These are phyloP conservation scores for Hirschioporus abietinus DNA, from an alignment of 768 basidiomycete genomes.

Conservation along the genomic window DNA sequence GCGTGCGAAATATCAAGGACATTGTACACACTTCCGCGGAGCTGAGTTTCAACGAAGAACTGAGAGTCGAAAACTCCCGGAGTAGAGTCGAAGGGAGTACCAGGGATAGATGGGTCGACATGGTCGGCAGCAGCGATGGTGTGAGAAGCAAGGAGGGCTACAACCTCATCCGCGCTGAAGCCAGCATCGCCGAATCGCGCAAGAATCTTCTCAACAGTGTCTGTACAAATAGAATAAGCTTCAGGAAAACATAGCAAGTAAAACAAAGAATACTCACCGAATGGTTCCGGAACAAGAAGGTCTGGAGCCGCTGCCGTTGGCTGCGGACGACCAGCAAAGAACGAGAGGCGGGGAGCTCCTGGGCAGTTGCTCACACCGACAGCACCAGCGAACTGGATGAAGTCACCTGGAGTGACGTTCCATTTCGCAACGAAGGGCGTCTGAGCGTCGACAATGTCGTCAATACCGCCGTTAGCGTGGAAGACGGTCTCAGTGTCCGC, in stretches of 20 bases:
- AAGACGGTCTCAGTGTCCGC: slow-evolving; percentile 17
- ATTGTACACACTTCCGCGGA: slow-evolving; percentile 37
- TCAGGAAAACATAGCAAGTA: slow-evolving; percentile 10
- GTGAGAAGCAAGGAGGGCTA: slow-evolving; percentile 16
- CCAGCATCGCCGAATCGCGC: slow-evolving; percentile 17
- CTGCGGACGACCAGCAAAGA: slow-evolving; percentile 18
- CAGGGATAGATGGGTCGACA: slow-evolving; percentile 11
- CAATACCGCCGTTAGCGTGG: slow-evolving; percentile 20
- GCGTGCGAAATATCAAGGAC: not conserved
- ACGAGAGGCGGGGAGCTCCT: slow-evolving; percentile 22
- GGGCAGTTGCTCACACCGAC: slow-evolving; percentile 23
- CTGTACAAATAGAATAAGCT: slow-evolving; percentile 15
- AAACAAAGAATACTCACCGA: slow-evolving; percentile 5
- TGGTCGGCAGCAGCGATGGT: slow-evolving; percentile 18
- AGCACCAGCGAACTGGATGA: slow-evolving; percentile 30
- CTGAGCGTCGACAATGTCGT: slow-evolving; percentile 18
- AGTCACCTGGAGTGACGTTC: slow-evolving; percentile 18
- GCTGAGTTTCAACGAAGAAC: slow-evolving; percentile 25
- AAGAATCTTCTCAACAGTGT: slow-evolving; percentile 27
- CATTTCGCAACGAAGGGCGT: slow-evolving; percentile 14
- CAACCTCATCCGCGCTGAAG: slow-evolving; percentile 22
- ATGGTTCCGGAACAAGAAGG: slow-evolving; percentile 16
- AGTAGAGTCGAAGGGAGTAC: slow-evolving; percentile 25
- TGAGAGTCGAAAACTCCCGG: slow-evolving; percentile 23
- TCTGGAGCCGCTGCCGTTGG: slow-evolving; percentile 18